Evolutionary conservation across 2,329 filamentous ascomycete genomes (phyloP).

Genomic region (Colletotrichum sp.): DNA sequence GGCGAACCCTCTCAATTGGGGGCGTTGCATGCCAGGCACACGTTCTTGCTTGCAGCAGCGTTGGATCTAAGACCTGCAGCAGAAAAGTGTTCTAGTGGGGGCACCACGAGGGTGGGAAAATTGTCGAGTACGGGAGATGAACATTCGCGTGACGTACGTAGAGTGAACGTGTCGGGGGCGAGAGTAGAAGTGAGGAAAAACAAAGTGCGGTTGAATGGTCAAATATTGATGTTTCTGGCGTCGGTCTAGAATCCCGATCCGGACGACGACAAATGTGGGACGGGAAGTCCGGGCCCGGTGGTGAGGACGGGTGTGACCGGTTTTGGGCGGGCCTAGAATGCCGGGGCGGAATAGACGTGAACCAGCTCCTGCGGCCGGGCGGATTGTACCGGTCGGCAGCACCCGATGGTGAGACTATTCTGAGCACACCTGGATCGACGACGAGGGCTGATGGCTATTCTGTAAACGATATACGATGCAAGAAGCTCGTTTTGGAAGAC

Average conservation of each 20-base stretch:
- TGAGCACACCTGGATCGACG: background rate
- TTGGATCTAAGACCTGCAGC: slow-evolving; percentile 4
- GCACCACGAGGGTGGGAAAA: background rate
- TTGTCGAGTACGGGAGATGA: background rate
- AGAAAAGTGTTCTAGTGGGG: background rate
- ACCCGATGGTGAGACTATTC: background rate
- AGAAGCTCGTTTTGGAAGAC: background rate
- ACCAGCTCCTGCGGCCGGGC: background rate
- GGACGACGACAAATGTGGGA: background rate
- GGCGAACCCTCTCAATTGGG: background rate
- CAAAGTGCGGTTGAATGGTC: background rate
- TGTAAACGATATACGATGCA: background rate
- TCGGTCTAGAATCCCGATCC: background rate
- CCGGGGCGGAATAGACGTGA: background rate
- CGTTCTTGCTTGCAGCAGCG: background rate
- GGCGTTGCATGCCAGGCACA: slow-evolving; percentile 2
- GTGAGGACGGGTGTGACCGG: background rate
- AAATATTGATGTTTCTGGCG: background rate
- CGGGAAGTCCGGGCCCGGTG: background rate
- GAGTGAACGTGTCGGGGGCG: background rate
- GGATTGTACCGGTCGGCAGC: background rate
- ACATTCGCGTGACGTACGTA: background rate
- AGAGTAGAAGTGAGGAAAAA: background rate
- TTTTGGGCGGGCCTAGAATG: background rate
- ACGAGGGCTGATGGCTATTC: background rate